Conservation (phyloP, 441 rosid genomes). For the Pelargonium australe region DNA sequence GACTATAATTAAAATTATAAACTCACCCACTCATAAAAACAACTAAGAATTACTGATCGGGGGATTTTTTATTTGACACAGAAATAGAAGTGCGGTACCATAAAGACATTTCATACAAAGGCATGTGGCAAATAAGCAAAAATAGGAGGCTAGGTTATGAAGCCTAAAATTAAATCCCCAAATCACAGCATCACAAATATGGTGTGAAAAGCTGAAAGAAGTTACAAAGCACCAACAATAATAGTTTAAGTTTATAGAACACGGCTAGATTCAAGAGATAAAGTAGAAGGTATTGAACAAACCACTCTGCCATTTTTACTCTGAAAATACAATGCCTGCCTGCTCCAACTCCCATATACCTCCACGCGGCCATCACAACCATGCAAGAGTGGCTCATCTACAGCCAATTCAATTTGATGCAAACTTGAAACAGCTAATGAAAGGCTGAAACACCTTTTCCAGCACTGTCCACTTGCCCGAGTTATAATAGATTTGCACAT, state of each 20-base stretch:
- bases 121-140: background rate
- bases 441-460: slow-evolving; percentile 67
- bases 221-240: background rate
- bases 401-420: slow-evolving; percentile 41
- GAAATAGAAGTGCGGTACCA: too few species aligned
- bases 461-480: slow-evolving; percentile 44
- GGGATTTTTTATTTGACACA: too few species aligned
- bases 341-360: slow-evolving; percentile 48
- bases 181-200: background rate
- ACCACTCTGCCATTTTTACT: slow-evolving; percentile 60
- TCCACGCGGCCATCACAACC: slow-evolving; percentile 68
- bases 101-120: background rate
- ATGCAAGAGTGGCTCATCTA: slow-evolving; percentile 39
- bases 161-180: background rate
- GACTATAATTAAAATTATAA: background rate
- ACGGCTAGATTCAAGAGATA: slow-evolving; percentile 8
- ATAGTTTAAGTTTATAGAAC: background rate
- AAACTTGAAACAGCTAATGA: slow-evolving; percentile 58
- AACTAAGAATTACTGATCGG: too few species aligned
- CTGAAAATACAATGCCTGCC: slow-evolving; percentile 57
- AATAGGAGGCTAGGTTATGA: background rate
- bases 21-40: too few species aligned
- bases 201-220: slow-evolving; percentile 2
- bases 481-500: slow-evolving; percentile 43
- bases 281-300: slow-evolving; percentile 36